These are phyloP conservation scores for Mortierella sp. DNA, from an alignment of 371 early-diverging fungal species.

Conservation along the genomic window DNA sequence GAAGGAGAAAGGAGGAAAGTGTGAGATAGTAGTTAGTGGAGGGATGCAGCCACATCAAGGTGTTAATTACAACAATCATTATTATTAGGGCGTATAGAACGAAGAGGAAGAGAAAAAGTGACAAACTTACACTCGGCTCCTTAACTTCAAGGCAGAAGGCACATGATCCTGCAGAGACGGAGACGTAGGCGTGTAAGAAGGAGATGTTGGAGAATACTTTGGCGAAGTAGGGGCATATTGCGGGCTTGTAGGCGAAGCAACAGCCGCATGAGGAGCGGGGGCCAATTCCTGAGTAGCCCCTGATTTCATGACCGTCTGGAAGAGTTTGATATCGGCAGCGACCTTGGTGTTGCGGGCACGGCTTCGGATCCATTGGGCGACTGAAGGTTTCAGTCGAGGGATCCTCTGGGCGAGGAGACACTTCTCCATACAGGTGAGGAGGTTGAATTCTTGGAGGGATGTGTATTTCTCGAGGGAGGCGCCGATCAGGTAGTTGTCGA, in stretches of 20 bases:
- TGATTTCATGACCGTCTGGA: slow-evolving; percentile 45
- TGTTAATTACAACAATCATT: too few relatives aligned
- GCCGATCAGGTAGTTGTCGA: slow-evolving; percentile 66
- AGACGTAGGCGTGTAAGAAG: not conserved
- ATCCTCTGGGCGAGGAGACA: slow-evolving; percentile 62
- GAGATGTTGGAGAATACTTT: not conserved
- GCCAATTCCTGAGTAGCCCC: slow-evolving; percentile 15
- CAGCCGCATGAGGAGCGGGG: not conserved
- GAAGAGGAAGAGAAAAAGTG: too few relatives aligned
- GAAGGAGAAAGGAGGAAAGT: too few relatives aligned
- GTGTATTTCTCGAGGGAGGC: slow-evolving; percentile 57
- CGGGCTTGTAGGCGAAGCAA: not conserved
- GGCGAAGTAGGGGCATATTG: not conserved
- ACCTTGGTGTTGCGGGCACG: slow-evolving; percentile 28
- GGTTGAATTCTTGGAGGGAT: slow-evolving; percentile 52
- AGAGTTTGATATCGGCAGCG: slow-evolving; percentile 36
- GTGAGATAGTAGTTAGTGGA: too few relatives aligned
- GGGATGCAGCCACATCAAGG: too few relatives aligned
- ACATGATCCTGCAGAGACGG: too few relatives aligned
- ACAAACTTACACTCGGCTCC: not conserved
- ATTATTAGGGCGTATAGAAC: too few relatives aligned
- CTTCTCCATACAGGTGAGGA: slow-evolving; percentile 61
- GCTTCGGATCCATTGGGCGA: slow-evolving; percentile 55
- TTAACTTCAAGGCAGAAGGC: too few relatives aligned
- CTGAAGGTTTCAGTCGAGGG: slow-evolving; percentile 45